Evolutionary conservation across 1,284 basidiomycete species (phyloP).

Genomic region (Amylostereum chailletii): DNA sequence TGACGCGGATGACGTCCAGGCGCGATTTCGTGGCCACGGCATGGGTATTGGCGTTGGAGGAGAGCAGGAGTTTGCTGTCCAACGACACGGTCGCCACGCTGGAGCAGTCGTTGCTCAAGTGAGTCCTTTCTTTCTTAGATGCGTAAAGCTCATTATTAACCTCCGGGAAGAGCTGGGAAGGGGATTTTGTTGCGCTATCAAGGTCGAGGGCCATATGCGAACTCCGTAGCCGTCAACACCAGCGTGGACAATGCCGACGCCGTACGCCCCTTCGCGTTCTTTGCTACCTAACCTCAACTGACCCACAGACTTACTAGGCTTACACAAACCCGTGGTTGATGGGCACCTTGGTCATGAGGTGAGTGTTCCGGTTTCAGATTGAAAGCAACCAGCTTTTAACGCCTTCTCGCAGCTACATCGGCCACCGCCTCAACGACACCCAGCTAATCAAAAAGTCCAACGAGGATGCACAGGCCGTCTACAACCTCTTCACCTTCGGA

Average conservation of each 20-base stretch:
- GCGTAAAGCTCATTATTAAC: neutral
- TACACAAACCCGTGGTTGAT: slow-evolving; percentile 8
- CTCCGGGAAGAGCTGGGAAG: neutral
- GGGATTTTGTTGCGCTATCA: slow-evolving; percentile 1
- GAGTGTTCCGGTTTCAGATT: neutral
- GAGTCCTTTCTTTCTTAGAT: neutral
- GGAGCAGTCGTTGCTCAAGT: neutral
- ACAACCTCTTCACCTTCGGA: slow-evolving; percentile 6
- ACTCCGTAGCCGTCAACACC: neutral
- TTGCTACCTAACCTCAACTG: neutral
- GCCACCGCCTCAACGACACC: neutral
- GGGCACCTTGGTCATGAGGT: slow-evolving; percentile 6
- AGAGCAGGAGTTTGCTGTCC: slow-evolving; percentile 2
- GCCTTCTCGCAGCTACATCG: slow-evolving; percentile 2
- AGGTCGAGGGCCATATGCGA: slow-evolving; percentile 3
- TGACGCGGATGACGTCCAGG: slow-evolving; percentile 1
- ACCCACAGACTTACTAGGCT: neutral
- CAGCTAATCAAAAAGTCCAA: neutral
- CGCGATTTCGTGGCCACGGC: slow-evolving; percentile 7
- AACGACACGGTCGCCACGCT: neutral
- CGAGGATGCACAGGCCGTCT: slow-evolving; percentile 1
- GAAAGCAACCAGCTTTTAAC: neutral
- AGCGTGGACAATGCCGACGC: slow-evolving; percentile 1
- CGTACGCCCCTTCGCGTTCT: neutral
- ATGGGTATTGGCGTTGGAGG: slow-evolving; percentile 1